Conservation (phyloP, 75 land plant genomes). For the Cupressus sempervirens region DNA sequence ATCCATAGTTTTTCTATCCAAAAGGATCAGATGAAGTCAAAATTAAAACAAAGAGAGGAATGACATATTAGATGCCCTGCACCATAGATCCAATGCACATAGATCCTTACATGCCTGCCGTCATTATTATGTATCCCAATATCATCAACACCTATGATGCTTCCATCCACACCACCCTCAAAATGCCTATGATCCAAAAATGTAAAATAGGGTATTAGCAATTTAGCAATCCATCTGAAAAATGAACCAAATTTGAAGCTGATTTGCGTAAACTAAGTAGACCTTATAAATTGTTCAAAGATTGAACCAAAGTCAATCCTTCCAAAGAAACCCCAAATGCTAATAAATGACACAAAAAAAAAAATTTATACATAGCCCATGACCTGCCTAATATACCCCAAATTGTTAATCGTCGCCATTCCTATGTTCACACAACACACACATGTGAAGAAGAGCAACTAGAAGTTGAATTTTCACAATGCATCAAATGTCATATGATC, state of each 20-base stretch:
- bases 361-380: constrained; percentile 76
- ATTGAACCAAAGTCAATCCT: too few species aligned
- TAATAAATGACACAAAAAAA: constrained; percentile 72
- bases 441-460: constrained; percentile 77
- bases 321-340: constrained; percentile 94
- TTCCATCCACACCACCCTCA: constrained; percentile 19
- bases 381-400: constrained; percentile 82
- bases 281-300: constrained; percentile 80
- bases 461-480: constrained; percentile 58
- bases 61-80: constrained; percentile 53
- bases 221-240: too few species aligned
- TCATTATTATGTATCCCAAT: constrained; percentile 37
- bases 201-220: too few species aligned
- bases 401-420: constrained; percentile 75
- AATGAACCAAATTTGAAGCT: too few species aligned
- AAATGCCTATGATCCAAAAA: constrained; percentile 37
- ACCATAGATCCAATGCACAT: constrained; percentile 46
- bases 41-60: constrained; percentile 43
- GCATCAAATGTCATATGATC: constrained; percentile 65
- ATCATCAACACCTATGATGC: constrained; percentile 42
- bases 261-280: background rate
- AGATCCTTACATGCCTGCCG: constrained; percentile 30
- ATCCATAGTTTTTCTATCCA: constrained; percentile 56
- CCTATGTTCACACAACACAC: constrained; percentile 84
- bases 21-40: constrained; percentile 54